Evolutionary conservation across 371 early-diverging fungal species (phyloP).

Genomic region (Actinomucor elegans): DNA sequence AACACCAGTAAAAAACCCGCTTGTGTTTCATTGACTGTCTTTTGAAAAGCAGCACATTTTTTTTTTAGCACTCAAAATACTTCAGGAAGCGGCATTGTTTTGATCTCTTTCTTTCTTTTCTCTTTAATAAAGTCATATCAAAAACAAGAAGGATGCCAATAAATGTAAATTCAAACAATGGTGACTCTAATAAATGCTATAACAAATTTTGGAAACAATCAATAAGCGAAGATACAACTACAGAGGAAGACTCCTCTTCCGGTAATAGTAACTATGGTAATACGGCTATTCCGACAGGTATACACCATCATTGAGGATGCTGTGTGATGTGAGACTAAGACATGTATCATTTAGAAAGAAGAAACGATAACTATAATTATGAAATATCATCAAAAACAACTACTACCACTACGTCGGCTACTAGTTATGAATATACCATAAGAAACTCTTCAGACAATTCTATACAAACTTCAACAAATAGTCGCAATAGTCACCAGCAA

Average conservation of each 20-base stretch:
- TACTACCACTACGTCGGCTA: neutral
- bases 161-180: too few relatives aligned
- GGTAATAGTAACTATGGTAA: neutral
- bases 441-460: neutral
- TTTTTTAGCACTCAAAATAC: too few relatives aligned
- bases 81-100: too few relatives aligned
- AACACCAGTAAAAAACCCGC: too few relatives aligned
- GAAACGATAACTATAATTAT: neutral
- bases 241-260: neutral
- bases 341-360: neutral
- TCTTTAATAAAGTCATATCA: too few relatives aligned
- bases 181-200: too few relatives aligned
- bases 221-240: neutral
- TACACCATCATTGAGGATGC: neutral
- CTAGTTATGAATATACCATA: constrained; percentile 15
- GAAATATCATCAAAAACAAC: too few relatives aligned
- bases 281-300: neutral
- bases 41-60: too few relatives aligned
- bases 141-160: too few relatives aligned
- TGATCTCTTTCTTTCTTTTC: too few relatives aligned
- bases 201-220: neutral
- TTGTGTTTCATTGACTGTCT: too few relatives aligned
- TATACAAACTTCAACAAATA: neutral
- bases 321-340: neutral
- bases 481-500: neutral